Base-by-base conservation (phyloP, 176 grass and related monocot genomes). In the Phoenix dactylifera region DNA sequence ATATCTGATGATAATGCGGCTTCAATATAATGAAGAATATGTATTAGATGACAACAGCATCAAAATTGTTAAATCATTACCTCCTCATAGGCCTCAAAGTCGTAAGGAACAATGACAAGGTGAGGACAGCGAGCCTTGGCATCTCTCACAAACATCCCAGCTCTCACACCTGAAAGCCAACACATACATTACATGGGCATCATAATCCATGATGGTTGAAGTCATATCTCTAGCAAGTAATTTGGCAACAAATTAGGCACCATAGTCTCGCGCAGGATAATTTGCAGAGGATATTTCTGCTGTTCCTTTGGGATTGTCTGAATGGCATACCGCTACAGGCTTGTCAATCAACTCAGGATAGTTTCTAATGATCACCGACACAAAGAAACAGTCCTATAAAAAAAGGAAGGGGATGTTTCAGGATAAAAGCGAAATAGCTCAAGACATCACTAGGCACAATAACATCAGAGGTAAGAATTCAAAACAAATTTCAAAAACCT, bases 241-340 rank as follows among this genome's bases (percentile, higher is more conserved):
- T n/a, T 53, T 2, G 22, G 9, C 35, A 60, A 64, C n/a, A n/a
- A 82, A 76, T 74, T 50, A 75, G 69, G 69, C 20, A 96, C 92
- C 92, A 74, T 87, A 90, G 57, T 70, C 74, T 67, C 87, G 67
- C 55, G 92, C 87, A 26, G 84, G 83, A 90, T 96, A 96, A 56
- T 90, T 96, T 77, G 92, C 86, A 52, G 92, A 82, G 32, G 92
- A 96, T 82, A 96, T 90, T 72, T 96, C 92, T 35, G 92, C 86
- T 19, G 87, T 96, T 77, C 87, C 92, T 72, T 84, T 96, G 55
- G 87, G 87, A 85, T 82, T 90, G 62, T 90, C 69, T 12, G 92
- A 96, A 69, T 96, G 92, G 44, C 87, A 96, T 62, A 96, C 87
- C 67, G 92, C 92, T 59, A 96, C 87, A 49, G 92, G 92, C 50